Evolutionary conservation across 352 stramenopile species (phyloP), one percentile per base, ranked within the genome.

Genomic region (Phytophthora vignae): DNA sequence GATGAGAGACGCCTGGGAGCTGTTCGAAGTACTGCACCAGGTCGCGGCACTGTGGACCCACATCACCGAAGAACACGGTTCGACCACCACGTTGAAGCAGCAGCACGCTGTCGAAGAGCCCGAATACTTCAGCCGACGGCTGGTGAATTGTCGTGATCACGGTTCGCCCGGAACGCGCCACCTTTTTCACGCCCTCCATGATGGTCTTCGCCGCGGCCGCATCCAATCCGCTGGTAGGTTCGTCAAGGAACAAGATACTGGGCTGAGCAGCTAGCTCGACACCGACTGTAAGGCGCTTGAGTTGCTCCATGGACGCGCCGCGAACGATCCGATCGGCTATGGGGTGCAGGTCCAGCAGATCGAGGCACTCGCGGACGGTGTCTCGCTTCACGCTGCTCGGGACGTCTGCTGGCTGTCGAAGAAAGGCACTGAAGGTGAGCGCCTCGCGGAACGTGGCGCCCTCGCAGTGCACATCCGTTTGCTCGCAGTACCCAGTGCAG

Each of bases 401-500:
- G 14, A 88, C 72, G 31, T 81, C 65, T 25, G 63, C 63, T n/a
- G 60, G 58, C 29, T 88, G 80, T 42, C 92, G 80, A 52, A 98
- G 68, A 55, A 90, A 90, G 6, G 95, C 92, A 64, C 85, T 96
- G 66, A 98, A 98, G 2, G 78, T 74, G 38, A 98, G 86, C 5
- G 92, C 88, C 69, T 98, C 94, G 12, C 92, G 82, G 22, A 96
- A 93, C 1, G 94, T 98, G 12, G 89, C 78, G 1, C 92, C 71
- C 49, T 82, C 71, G 15, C 67, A 82, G 22, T 82, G 74, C 8
- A 82, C 60, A 60, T 82, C 74, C 84, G 60, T 94, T 82, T 82
- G 74, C 27, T 79, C 74, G 38, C 80, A 88, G 60, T 88, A 88
- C 3, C 78, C 80, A 50, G 80, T 86, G 55, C 68, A 76, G 2